A percentile compares a stretch with the other conserved stretches of the same genome.
These are phyloP conservation scores for Spinacia oleracea DNA, from an alignment of 179 eudicot species.

Conservation along the genomic window DNA sequence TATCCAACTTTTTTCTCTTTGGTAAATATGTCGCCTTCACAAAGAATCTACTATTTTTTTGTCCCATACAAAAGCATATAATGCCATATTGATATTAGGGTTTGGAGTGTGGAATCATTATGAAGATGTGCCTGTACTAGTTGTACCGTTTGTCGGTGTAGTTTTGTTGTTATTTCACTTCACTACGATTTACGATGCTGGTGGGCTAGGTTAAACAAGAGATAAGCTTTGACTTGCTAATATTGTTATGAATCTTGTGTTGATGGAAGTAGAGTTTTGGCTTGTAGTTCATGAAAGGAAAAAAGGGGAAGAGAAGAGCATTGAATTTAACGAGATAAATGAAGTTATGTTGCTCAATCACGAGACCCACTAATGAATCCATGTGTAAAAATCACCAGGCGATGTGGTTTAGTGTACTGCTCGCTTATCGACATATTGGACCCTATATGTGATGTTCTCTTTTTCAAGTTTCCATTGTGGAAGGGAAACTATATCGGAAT, in stretches of 20 bases:
- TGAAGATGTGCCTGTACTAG: neutral
- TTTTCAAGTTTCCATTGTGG: neutral
- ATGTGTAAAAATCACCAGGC: neutral
- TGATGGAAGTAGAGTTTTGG: neutral
- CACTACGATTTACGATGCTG: neutral
- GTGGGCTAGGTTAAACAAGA: neutral
- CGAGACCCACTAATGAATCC: neutral
- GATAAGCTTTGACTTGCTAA: neutral
- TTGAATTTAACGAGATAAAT: neutral
- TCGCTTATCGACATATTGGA: neutral
- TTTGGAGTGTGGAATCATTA: neutral
- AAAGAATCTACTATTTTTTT: neutral
- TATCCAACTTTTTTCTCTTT: neutral
- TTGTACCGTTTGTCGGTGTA: neutral
- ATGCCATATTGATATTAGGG: neutral
- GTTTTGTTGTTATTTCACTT: neutral
- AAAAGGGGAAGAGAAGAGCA: neutral
- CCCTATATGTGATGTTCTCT: neutral
- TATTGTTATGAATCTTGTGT: neutral
- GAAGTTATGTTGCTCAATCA: neutral
- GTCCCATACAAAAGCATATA: neutral
- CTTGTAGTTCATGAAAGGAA: neutral
- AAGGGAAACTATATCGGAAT: neutral
- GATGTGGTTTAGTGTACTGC: neutral
- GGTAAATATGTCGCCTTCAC: neutral